phyloP scores from a whole-genome alignment of 371 early-diverging fungal species.

The Umbelopsis sp. region DNA sequence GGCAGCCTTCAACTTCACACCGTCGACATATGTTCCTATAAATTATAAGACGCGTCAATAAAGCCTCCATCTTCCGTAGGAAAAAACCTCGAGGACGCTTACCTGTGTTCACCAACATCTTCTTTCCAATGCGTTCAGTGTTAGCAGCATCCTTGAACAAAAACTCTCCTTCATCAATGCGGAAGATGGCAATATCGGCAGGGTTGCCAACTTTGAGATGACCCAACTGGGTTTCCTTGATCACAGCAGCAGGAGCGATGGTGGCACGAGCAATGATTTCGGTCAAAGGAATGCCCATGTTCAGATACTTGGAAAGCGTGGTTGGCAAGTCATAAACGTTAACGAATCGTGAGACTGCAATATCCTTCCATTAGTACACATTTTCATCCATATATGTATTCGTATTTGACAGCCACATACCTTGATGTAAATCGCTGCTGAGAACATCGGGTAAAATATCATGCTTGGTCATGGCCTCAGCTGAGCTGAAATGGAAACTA shows the following conservation, averaged over 20 bases:
- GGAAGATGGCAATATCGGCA: slow-evolving; percentile 33
- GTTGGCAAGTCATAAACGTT: slow-evolving; percentile 27
- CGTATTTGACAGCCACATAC: neutral
- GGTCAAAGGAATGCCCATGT: slow-evolving; percentile 25
- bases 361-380: neutral
- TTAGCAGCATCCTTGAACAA: slow-evolving; percentile 25
- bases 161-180: slow-evolving; percentile 25
- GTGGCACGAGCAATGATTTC: slow-evolving; percentile 26
- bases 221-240: slow-evolving; percentile 24
- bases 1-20: slow-evolving; percentile 5
- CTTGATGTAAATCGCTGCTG: slow-evolving; percentile 31
- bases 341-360: slow-evolving; percentile 23
- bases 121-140: slow-evolving; percentile 3
- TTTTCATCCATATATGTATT: neutral
- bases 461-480: slow-evolving; percentile 22
- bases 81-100: neutral
- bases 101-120: slow-evolving; percentile 21
- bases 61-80: neutral
- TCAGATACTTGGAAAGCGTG: slow-evolving; percentile 27
- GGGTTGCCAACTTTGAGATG: slow-evolving; percentile 25
- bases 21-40: slow-evolving; percentile 21
- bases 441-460: slow-evolving; percentile 25
- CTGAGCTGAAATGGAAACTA: slow-evolving; percentile 27
- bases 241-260: slow-evolving; percentile 23
- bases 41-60: neutral